phyloP scores from a whole-genome alignment of 2,329 filamentous ascomycete species.

The Parascedosporium putredinis region DNA sequence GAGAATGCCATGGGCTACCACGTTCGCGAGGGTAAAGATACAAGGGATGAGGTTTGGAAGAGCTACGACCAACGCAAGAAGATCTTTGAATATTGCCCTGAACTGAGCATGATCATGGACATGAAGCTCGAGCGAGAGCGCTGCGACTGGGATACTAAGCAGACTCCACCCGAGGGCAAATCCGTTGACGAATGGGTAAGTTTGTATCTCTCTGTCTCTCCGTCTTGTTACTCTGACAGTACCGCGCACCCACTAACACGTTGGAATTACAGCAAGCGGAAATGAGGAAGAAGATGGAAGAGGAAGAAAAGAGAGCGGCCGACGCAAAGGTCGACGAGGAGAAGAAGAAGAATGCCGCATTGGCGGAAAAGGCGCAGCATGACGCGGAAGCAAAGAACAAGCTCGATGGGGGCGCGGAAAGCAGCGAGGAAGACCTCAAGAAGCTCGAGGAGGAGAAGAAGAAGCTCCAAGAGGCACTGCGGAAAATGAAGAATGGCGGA shows the following conservation, averaged over 20 bases:
- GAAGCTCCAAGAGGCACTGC: background rate
- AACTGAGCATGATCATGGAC: slow-evolving; percentile 42
- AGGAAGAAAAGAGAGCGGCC: slow-evolving; percentile 2
- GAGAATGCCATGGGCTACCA: slow-evolving; percentile 46
- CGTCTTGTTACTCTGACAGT: no score
- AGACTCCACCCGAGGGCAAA: no score
- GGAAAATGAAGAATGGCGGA: background rate
- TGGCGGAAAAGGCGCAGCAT: background rate
- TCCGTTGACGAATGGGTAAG: no score
- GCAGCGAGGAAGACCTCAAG: background rate
- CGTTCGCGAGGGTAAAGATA: slow-evolving; percentile 27
- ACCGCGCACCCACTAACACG: no score
- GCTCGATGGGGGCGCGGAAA: no score
- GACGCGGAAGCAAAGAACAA: no score
- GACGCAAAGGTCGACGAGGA: slow-evolving; percentile 10
- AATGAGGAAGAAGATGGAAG: no score
- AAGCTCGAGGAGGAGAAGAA: background rate
- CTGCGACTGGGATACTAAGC: slow-evolving; percentile 29
- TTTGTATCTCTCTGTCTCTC: no score
- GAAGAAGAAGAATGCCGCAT: background rate
- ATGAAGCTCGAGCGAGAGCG: slow-evolving; percentile 44
- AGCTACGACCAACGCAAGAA: slow-evolving; percentile 29
- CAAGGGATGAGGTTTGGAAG: slow-evolving; percentile 37
- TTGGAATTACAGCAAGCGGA: no score
- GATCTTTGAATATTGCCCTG: slow-evolving; percentile 46